Conservation (phyloP, 2,329 filamentous ascomycete genomes). For the Aspergillus candidus region DNA sequence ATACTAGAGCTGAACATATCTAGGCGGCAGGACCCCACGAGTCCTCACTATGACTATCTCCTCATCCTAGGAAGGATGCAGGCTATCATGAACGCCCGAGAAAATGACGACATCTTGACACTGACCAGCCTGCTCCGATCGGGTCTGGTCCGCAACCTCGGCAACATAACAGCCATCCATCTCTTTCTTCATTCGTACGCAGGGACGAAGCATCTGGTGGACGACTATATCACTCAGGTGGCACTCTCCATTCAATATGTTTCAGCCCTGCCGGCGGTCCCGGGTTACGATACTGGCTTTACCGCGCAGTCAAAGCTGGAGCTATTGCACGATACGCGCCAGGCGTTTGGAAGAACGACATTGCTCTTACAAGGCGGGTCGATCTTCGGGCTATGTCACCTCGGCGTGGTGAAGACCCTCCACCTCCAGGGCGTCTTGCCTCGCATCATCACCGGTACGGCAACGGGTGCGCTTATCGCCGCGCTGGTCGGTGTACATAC, state of each 20-base stretch:
- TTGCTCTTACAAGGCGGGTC: constrained; percentile 84
- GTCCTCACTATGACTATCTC: constrained; percentile 77
- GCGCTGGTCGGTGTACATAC: constrained; percentile 82
- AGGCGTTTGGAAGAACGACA: constrained; percentile 80
- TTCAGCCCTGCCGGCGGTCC: constrained; percentile 57
- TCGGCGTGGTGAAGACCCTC: constrained; percentile 84
- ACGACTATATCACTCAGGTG: constrained; percentile 82
- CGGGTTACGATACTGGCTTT: constrained; percentile 46
- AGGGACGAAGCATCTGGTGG: constrained; percentile 83
- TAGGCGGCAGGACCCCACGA: constrained; percentile 76
- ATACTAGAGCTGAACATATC: not conserved
- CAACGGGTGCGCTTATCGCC: constrained; percentile 82
- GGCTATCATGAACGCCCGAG: constrained; percentile 62
- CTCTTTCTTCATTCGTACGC: constrained; percentile 81
- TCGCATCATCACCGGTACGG: constrained; percentile 84
- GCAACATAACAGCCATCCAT: constrained; percentile 75
- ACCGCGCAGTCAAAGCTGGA: constrained; percentile 76
- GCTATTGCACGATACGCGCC: constrained; percentile 77
- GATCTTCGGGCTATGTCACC: constrained; percentile 83
- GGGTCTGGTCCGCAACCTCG: constrained; percentile 73
- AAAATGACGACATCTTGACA: constrained; percentile 65
- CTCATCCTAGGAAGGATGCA: constrained; percentile 73
- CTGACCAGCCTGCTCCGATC: constrained; percentile 76
- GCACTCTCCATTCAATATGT: constrained; percentile 76
- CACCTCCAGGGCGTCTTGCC: constrained; percentile 75